Evolutionary conservation across 495 filamentous ascomycete genomes (phyloP).

Genomic region (Penicillium riverlandense): DNA sequence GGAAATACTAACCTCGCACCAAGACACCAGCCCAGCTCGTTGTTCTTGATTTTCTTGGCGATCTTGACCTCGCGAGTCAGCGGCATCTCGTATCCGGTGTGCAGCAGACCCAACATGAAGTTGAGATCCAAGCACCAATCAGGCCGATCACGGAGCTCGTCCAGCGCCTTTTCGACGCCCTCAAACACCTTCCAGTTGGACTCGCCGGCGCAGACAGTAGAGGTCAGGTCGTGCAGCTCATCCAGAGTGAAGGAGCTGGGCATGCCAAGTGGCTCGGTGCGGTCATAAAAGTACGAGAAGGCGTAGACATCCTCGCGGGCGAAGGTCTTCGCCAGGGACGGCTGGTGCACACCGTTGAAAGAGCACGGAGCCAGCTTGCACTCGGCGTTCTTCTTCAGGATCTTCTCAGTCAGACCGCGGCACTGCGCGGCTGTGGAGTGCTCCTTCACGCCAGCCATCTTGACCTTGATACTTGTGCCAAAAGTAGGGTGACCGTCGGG

Average conservation of each 20-base stretch:
- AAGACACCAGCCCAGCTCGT: slow-evolving; percentile 96
- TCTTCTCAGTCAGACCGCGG: slow-evolving; percentile 81
- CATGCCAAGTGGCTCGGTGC: slow-evolving; percentile 86
- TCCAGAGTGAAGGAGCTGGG: slow-evolving; percentile 86
- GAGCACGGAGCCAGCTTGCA: slow-evolving; percentile 87
- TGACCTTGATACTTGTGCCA: slow-evolving; percentile 55
- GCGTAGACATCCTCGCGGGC: slow-evolving; percentile 87
- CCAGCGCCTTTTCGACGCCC: slow-evolving; percentile 59
- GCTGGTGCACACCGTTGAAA: slow-evolving; percentile 95
- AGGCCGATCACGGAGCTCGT: slow-evolving; percentile 69
- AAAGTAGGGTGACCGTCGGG: slow-evolving; percentile 49
- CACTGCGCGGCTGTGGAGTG: slow-evolving; percentile 73
- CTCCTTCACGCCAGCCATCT: slow-evolving; percentile 75
- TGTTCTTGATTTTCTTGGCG: slow-evolving; percentile 96
- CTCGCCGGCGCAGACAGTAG: slow-evolving; percentile 77
- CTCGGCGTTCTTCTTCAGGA: slow-evolving; percentile 75
- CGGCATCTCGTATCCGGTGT: slow-evolving; percentile 98
- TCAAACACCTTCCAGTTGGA: slow-evolving; percentile 70
- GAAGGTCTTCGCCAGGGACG: slow-evolving; percentile 87
- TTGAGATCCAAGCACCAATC: slow-evolving; percentile 92
- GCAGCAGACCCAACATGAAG: slow-evolving; percentile 87
- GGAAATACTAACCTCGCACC: slow-evolving; percentile 68
- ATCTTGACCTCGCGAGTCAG: slow-evolving; percentile 92
- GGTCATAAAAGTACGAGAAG: slow-evolving; percentile 96
- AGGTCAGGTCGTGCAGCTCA: slow-evolving; percentile 77